These are phyloP conservation scores for Rusavskia elegans DNA, from an alignment of 495 filamentous ascomycete genomes.

Conservation along the genomic window DNA sequence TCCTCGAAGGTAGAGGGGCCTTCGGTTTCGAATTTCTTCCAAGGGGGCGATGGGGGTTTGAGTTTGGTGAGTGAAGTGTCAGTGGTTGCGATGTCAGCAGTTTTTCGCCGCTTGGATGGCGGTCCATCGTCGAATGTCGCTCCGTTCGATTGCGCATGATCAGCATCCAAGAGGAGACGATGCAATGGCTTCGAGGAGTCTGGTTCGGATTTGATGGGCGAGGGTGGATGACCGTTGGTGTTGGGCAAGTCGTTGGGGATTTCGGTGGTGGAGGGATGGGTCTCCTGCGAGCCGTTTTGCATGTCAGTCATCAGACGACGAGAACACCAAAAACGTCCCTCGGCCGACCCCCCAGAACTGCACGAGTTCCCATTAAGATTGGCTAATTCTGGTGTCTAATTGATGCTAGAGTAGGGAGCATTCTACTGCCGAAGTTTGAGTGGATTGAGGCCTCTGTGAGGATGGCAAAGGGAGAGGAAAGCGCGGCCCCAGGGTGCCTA, in stretches of 20 bases:
- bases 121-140: conserved; percentile 25
- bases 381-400: conserved; percentile 47
- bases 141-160: neutral
- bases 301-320: conserved; percentile 37
- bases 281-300: conserved; percentile 34
- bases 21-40: conserved; percentile 77
- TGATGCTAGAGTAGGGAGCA: conserved; percentile 36
- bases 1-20: conserved; percentile 74
- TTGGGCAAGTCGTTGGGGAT: conserved; percentile 26
- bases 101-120: conserved; percentile 60
- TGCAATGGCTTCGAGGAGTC: neutral
- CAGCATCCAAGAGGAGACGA: too few relatives aligned
- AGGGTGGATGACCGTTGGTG: conserved; percentile 14
- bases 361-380: conserved; percentile 46
- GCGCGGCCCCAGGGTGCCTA: conserved; percentile 7
- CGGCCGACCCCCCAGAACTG: conserved; percentile 46
- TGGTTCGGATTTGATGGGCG: conserved; percentile 11
- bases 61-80: conserved; percentile 33
- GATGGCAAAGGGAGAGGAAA: conserved; percentile 6
- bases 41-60: conserved; percentile 62
- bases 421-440: conserved; percentile 42
- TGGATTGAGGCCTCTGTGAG: conserved; percentile 26
- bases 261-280: conserved; percentile 27
- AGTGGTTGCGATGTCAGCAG: conserved; percentile 32
- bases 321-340: conserved; percentile 27